phyloP scores from a whole-genome alignment of 441 rosid species.

The Brassica balearica region DNA sequence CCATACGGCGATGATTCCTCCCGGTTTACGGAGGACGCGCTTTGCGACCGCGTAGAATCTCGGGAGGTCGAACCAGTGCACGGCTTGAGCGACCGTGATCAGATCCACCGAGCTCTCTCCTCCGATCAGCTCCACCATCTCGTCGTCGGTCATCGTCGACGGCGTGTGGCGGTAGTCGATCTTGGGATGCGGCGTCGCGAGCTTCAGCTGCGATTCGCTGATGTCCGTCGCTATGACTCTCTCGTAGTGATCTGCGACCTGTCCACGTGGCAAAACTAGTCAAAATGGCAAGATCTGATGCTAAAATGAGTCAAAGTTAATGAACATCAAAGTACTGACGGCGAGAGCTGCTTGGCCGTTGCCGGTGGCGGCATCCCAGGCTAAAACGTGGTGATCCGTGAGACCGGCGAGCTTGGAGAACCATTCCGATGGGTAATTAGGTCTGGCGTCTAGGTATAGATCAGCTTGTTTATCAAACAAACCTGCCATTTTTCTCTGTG shows the following conservation, averaged over 20 bases:
- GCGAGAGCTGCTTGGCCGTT: constrained; percentile 77
- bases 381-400: constrained; percentile 54
- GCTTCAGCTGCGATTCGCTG: constrained; percentile 58
- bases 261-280: neutral
- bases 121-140: constrained; percentile 52
- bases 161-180: constrained; percentile 56
- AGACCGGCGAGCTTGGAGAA: constrained; percentile 57
- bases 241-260: constrained; percentile 67
- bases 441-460: constrained; percentile 58
- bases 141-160: constrained; percentile 54
- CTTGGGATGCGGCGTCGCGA: constrained; percentile 51
- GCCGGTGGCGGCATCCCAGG: constrained; percentile 76
- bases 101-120: constrained; percentile 68
- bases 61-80: constrained; percentile 72
- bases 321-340: constrained; percentile 43
- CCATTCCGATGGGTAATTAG: constrained; percentile 61
- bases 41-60: constrained; percentile 58
- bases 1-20: constrained; percentile 74
- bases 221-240: constrained; percentile 62
- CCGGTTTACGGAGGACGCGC: constrained; percentile 61
- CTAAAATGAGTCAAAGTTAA: neutral
- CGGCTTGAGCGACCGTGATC: constrained; percentile 68
- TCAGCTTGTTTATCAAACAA: constrained; percentile 63
- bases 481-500: constrained; percentile 53
- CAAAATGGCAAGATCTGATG: neutral